Base-by-base conservation (phyloP, 768 basidiomycete species). In the Infundibulicybe gibba region DNA sequence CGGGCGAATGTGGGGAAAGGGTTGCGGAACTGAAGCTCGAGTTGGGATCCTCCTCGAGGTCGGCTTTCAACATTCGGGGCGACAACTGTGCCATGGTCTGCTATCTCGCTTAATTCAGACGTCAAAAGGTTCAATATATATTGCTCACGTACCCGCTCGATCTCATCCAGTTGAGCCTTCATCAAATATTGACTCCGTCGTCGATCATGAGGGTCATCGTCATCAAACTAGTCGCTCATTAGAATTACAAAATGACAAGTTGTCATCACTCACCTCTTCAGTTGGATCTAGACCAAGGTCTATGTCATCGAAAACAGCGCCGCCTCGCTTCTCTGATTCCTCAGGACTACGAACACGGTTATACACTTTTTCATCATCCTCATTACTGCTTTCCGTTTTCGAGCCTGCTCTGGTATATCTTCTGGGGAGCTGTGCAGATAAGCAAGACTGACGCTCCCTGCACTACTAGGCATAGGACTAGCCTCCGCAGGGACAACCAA, bases 91-190 rank as follows among this genome's bases (percentile, higher is more conserved):
- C 81, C 57, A 87, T 70, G 44, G 77, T 76, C 82, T 86, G 53
- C 30, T n/a, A 31, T 31, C 39, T 15, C 42, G 13, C 19, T 51
- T 17, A 20, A 40, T 17, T 25, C 19, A 35, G 12, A 40, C 13
- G 21, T 21, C 21, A 39, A 21, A n/a, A n/a, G 34, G 20, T 14
- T 35, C 20, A 35, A 32, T 12, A 35, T 9, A 16, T 15, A 19
- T 14, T 33, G 21, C 32, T 21, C 25, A 56, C 56, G 6, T 50
- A 71, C 87, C 72, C 76, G 76, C 59, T 92, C 89, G 40, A 92
- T 85, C 62, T 86, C 85, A 58, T 92, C 90, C 17, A 92, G 66
- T 60, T 85, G 78, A 14, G 83, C 81, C 54, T 74, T 81, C 81
- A 91, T 80, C 37, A 85, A 64, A 53, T 81, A 76, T 54, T 90